Conservation (phyloP, 768 basidiomycete genomes). For the Heimioporus sp. region DNA sequence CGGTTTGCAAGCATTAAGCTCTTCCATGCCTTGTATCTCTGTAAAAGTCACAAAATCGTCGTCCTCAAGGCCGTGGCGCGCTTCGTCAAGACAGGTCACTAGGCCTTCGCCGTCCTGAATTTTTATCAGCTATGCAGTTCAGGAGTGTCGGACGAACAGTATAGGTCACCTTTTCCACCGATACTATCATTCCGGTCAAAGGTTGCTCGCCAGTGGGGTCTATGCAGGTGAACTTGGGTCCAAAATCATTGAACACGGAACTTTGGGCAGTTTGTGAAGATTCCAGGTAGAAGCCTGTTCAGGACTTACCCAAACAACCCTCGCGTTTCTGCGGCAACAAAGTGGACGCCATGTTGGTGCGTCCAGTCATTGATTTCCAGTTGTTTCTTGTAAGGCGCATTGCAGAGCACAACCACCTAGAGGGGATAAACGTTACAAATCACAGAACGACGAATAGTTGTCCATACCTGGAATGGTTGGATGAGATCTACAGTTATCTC, state of each 20-base stretch:
- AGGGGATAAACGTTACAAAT: conserved; percentile 5
- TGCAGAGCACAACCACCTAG: conserved; percentile 88
- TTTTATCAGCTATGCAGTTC: neutral
- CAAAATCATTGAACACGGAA: conserved; percentile 96
- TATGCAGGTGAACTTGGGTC: conserved; percentile 89
- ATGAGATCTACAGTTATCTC: conserved; percentile 78
- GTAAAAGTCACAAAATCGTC: conserved; percentile 97
- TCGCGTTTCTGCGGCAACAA: conserved; percentile 87
- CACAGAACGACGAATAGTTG: neutral
- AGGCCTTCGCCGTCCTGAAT: conserved; percentile 80
- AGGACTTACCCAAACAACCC: conserved; percentile 86
- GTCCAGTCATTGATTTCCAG: conserved; percentile 97
- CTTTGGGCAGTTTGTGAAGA: conserved; percentile 38
- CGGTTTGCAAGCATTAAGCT: conserved; percentile 88
- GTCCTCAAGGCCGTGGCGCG: conserved; percentile 97
- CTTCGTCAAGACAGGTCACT: conserved; percentile 95
- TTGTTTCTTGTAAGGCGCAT: conserved; percentile 74
- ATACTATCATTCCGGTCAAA: conserved; percentile 92
- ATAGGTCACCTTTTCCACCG: conserved; percentile 71
- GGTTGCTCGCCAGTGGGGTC: conserved; percentile 98
- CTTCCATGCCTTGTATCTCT: conserved; percentile 93
- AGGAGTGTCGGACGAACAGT: neutral
- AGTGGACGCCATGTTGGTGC: conserved; percentile 83
- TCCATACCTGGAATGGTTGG: conserved; percentile 80
- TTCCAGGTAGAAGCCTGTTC: neutral